Evolutionary conservation across 805 yeast species (phyloP).

Genomic region (Nakazawaea laoshanensis): DNA sequence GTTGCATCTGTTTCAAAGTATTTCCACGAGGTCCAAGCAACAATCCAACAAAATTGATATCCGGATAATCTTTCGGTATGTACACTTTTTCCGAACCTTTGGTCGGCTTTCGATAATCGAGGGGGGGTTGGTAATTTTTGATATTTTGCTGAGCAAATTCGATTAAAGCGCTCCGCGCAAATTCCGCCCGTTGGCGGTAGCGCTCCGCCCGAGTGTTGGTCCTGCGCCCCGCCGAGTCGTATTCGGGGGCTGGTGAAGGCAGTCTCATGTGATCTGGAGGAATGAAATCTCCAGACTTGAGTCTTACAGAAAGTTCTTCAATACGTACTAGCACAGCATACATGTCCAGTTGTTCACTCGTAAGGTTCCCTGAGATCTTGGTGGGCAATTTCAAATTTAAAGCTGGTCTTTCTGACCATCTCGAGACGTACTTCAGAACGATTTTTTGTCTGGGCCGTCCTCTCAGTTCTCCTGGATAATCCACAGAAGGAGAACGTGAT

Average conservation of each 20-base stretch:
- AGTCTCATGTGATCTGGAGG: constrained; percentile 56
- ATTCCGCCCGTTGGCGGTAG: constrained; percentile 52
- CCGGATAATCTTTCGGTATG: constrained; percentile 85
- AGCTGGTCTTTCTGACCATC: too few relatives aligned
- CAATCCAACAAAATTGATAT: constrained; percentile 85
- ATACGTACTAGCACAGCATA: constrained; percentile 65
- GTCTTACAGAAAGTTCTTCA: constrained; percentile 64
- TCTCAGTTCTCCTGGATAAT: too few relatives aligned
- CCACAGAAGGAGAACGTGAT: too few relatives aligned
- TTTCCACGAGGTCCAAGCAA: constrained; percentile 94
- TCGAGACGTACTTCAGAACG: too few relatives aligned
- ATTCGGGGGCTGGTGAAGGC: constrained; percentile 89
- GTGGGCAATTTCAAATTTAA: too few relatives aligned
- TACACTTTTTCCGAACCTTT: constrained; percentile 74
- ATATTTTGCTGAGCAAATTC: constrained; percentile 63
- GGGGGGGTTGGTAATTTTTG: constrained; percentile 76
- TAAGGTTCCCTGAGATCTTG: too few relatives aligned
- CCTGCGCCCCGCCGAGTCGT: constrained; percentile 77
- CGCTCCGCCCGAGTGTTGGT: constrained; percentile 76
- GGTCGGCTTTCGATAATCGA: constrained; percentile 61
- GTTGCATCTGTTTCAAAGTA: constrained; percentile 73
- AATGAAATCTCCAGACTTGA: constrained; percentile 42
- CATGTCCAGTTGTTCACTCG: constrained; percentile 74
- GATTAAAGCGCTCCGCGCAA: constrained; percentile 75
- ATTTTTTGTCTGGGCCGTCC: too few relatives aligned